A percentile compares a stretch with the other conserved stretches of the same genome.
Conservation (phyloP, 1,284 basidiomycete species). For the Inonotus hispidus region DNA sequence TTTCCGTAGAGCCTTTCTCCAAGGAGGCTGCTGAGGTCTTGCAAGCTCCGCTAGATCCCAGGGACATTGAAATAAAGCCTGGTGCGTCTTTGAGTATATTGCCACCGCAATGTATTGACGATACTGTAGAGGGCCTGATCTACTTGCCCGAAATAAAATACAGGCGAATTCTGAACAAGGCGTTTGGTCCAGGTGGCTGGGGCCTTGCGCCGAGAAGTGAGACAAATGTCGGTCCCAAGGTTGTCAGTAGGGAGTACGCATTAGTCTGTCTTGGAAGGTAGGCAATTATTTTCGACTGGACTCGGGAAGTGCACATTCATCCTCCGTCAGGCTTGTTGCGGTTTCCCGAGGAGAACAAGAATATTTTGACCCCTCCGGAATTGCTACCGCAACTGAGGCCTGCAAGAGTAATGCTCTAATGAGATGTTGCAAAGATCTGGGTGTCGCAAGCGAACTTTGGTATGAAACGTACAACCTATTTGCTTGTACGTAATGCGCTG, state of each 20-base stretch:
- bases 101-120: not conserved
- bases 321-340: slow-evolving; percentile 65
- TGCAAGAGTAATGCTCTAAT: slow-evolving; percentile 97
- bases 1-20: slow-evolving; percentile 76
- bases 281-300: slow-evolving; percentile 22
- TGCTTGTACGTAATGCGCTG: not conserved
- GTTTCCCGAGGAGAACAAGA: slow-evolving; percentile 96
- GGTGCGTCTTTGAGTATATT: slow-evolving; percentile 42
- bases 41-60: slow-evolving; percentile 67
- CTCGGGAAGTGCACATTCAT: not conserved
- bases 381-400: slow-evolving; percentile 92
- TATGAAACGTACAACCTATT: slow-evolving; percentile 30
- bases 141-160: slow-evolving; percentile 99
- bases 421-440: slow-evolving; percentile 97
- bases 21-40: slow-evolving; percentile 73
- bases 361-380: slow-evolving; percentile 89
- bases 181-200: slow-evolving; percentile 97
- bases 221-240: slow-evolving; percentile 83
- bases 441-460: slow-evolving; percentile 96
- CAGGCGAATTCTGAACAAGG: slow-evolving; percentile 87
- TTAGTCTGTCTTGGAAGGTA: slow-evolving; percentile 90
- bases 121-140: slow-evolving; percentile 74
- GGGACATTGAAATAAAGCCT: slow-evolving; percentile 92
- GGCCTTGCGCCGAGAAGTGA: slow-evolving; percentile 92
- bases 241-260: slow-evolving; percentile 93